A percentile compares a stretch with the other conserved stretches of the same genome.
These are phyloP conservation scores for Rhodamnia rubescens DNA, from an alignment of 345 rosid species.

Conservation along the genomic window DNA sequence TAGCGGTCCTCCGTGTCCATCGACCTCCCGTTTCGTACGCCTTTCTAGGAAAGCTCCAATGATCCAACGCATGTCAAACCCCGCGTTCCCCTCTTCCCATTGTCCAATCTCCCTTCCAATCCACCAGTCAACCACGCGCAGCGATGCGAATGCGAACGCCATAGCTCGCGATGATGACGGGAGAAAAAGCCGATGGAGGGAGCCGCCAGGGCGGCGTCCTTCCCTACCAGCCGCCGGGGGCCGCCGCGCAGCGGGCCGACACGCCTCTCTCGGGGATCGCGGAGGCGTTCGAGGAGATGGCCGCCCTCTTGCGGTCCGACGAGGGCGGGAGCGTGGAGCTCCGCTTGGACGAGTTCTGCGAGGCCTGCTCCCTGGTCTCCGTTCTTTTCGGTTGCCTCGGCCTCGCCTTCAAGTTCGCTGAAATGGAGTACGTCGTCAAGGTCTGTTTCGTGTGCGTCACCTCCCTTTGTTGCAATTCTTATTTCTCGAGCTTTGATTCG, in stretches of 20 bases:
- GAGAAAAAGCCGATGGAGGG: background rate
- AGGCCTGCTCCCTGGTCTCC: constrained; percentile 56
- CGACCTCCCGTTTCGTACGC: constrained; percentile 1
- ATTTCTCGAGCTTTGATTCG: background rate
- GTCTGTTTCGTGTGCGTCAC: constrained; percentile 7
- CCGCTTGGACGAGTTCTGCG: constrained; percentile 47
- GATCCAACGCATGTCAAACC: background rate
- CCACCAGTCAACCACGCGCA: background rate
- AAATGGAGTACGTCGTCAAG: constrained; percentile 68
- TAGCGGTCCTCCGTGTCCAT: background rate
- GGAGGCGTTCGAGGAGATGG: constrained; percentile 54
- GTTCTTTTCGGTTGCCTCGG: constrained; percentile 68
- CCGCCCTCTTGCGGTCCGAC: constrained; percentile 13
- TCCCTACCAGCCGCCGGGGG: constrained; percentile 1
- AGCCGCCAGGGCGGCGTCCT: background rate
- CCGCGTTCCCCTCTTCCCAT: background rate
- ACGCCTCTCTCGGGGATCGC: constrained; percentile 42
- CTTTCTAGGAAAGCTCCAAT: background rate
- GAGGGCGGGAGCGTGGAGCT: constrained; percentile 9
- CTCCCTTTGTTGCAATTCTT: background rate
- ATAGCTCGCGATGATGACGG: background rate
- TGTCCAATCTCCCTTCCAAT: background rate
- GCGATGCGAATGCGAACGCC: background rate
- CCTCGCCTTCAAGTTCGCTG: constrained; percentile 85
- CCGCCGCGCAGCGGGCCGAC: constrained; percentile 3